A percentile compares a stretch with the other conserved stretches of the same genome.
phyloP scores from a whole-genome alignment of 768 basidiomycete genomes.

The Tephrocybe sp. region DNA sequence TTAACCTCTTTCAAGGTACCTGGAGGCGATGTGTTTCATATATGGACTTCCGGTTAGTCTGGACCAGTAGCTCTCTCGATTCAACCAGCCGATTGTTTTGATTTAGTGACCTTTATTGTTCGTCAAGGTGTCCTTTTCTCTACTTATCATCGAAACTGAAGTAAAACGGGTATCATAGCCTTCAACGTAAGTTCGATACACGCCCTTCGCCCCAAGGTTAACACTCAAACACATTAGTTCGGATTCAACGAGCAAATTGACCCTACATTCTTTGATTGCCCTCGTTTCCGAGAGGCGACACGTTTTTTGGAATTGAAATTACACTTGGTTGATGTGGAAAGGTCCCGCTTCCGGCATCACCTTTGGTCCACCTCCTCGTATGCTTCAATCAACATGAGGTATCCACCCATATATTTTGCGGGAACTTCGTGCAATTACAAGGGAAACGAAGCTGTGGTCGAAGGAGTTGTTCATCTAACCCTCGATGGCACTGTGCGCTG shows the following conservation, averaged over 20 bases:
- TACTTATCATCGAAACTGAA: not conserved
- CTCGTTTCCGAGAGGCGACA: constrained; percentile 62
- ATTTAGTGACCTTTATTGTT: constrained; percentile 45
- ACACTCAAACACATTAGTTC: constrained; percentile 31
- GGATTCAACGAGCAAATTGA: constrained; percentile 35
- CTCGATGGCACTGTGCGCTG: constrained; percentile 48
- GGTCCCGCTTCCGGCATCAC: constrained; percentile 27
- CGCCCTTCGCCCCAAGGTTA: not conserved
- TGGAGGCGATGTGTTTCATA: constrained; percentile 77
- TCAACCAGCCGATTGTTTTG: too few species aligned
- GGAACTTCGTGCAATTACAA: constrained; percentile 45
- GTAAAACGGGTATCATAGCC: constrained; percentile 26
- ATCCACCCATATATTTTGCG: constrained; percentile 47
- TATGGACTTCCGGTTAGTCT: constrained; percentile 74
- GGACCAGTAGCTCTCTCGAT: too few species aligned
- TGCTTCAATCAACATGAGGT: constrained; percentile 22
- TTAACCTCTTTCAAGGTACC: constrained; percentile 31
- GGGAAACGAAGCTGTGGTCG: constrained; percentile 43
- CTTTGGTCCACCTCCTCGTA: not conserved
- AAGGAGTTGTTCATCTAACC: constrained; percentile 52
- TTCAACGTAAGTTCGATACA: constrained; percentile 56
- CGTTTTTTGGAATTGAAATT: constrained; percentile 62
- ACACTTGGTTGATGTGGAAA: constrained; percentile 36
- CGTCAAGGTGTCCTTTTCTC: constrained; percentile 13
- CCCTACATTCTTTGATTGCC: constrained; percentile 52